phyloP scores from a whole-genome alignment of 1,139 yeast genomes.

The Scheffersomyces parashehatae region DNA sequence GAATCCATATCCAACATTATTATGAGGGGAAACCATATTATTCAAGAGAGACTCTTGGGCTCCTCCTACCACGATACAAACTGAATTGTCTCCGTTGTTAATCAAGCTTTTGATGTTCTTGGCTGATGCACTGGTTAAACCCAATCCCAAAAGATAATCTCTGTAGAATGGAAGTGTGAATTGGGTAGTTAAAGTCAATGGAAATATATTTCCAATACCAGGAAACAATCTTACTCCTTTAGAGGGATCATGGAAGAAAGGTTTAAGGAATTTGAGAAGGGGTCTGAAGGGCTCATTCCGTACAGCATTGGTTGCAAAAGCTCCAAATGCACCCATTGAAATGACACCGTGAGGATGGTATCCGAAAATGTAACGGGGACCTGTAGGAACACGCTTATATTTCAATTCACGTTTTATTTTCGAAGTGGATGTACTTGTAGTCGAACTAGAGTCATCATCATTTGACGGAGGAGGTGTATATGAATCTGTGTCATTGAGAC shows the following conservation, averaged over 20 bases:
- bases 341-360: constrained; percentile 98
- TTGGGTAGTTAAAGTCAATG: constrained; percentile 81
- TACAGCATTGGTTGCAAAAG: constrained; percentile 76
- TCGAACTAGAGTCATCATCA: constrained; percentile 5
- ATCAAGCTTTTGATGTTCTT: constrained; percentile 68
- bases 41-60: constrained; percentile 82
- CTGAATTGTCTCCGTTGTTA: constrained; percentile 65
- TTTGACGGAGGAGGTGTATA: constrained; percentile 13
- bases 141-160: constrained; percentile 79
- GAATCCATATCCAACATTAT: constrained; percentile 50
- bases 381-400: constrained; percentile 44
- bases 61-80: constrained; percentile 92
- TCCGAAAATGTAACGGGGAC: constrained; percentile 85
- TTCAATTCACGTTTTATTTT: constrained; percentile 6
- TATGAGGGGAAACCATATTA: constrained; percentile 35
- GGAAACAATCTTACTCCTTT: constrained; percentile 62
- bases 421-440: constrained; percentile 6
- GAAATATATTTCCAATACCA: constrained; percentile 71
- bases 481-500: constrained; percentile 33
- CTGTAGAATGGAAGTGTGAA: constrained; percentile 86
- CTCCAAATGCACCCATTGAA: constrained; percentile 89
- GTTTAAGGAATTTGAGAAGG: constrained; percentile 54
- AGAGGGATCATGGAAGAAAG: constrained; percentile 45
- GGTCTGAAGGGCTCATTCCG: constrained; percentile 48
- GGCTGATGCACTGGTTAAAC: constrained; percentile 83